phyloP scores from a whole-genome alignment of 116 monocot genomes.

The Posidonia oceanica region DNA sequence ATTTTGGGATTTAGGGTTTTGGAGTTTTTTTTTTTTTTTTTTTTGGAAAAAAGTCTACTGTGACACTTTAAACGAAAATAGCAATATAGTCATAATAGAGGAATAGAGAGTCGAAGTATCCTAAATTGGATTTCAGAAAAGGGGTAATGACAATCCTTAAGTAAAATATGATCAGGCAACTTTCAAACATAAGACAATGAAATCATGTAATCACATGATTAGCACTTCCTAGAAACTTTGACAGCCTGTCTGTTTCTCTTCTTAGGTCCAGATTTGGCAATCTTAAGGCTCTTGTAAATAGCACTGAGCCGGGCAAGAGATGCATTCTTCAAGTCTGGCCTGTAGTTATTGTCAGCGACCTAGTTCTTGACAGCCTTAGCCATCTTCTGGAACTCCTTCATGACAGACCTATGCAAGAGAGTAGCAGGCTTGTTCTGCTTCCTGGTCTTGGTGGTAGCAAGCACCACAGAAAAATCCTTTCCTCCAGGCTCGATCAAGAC shows the following conservation, averaged over 20 bases:
- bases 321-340: slow-evolving; percentile 70
- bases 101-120: no score
- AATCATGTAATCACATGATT: neutral
- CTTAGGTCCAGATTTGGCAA: slow-evolving; percentile 74
- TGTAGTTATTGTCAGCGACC: slow-evolving; percentile 73
- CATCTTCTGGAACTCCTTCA: slow-evolving; percentile 84
- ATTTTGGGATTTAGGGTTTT: no score
- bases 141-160: neutral
- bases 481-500: slow-evolving; percentile 52
- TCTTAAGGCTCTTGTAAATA: slow-evolving; percentile 58
- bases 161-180: neutral
- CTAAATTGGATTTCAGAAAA: neutral
- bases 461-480: slow-evolving; percentile 42
- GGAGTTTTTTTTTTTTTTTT: no score
- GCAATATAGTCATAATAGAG: no score
- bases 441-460: slow-evolving; percentile 56
- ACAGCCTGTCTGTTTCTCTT: slow-evolving; percentile 66
- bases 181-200: neutral
- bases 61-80: no score
- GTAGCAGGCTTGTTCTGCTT: slow-evolving; percentile 59
- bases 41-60: neutral
- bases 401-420: slow-evolving; percentile 34
- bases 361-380: slow-evolving; percentile 59
- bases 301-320: slow-evolving; percentile 69
- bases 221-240: neutral